Evolutionary conservation across 306 rosid species (phyloP), one percentile per base, ranked within the genome.

Genomic region (Cucumis melo): DNA sequence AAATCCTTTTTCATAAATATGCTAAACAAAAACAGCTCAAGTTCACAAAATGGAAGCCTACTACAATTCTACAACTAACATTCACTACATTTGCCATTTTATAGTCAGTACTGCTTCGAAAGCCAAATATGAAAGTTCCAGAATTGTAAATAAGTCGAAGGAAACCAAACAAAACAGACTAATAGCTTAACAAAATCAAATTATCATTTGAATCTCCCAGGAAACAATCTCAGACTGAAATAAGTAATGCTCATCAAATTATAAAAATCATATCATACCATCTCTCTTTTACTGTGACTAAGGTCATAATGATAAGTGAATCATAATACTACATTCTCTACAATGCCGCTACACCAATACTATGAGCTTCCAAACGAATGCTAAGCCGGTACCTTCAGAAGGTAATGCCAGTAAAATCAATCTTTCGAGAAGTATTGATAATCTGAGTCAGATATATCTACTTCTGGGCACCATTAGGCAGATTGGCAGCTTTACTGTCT

Each of bases 401-500:
- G 74, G 60, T 54, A 17, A 51, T 13, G 8, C 1, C 11, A 41
- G 64, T 39, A 59, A 57, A 16, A 51, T 51, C 8, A 9, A 51
- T 51, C 20, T 56, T 10, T 5, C 8, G 11, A 36, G 8, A 53
- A 32, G 44, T 76, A 51, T 73, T 5, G 58, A 50, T 72, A 48
- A 73, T 53, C 17, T 20, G 19, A 73, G 16, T 51, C 29, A 5
- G 61, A 51, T 13, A 36, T 38, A 36, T 38, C 61, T 81, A 89
- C 87, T 89, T 85, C 64, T 77, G 80, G 59, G 82, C 77, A 46
- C 81, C 90, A 78, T 71, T 84, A 23, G 79, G 77, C 42, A 77
- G 63, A 71, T 74, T 53, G 65, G 81, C 77, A 51, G 92, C 60
- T 38, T n/a, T 50, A 14, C 44, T 80, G 65, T 50, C 91, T 23